Percentiles rank a stretch among this genome's conserved stretches.
phyloP scores from a whole-genome alignment of 306 rosid species.

The Vigna nakashimae region DNA sequence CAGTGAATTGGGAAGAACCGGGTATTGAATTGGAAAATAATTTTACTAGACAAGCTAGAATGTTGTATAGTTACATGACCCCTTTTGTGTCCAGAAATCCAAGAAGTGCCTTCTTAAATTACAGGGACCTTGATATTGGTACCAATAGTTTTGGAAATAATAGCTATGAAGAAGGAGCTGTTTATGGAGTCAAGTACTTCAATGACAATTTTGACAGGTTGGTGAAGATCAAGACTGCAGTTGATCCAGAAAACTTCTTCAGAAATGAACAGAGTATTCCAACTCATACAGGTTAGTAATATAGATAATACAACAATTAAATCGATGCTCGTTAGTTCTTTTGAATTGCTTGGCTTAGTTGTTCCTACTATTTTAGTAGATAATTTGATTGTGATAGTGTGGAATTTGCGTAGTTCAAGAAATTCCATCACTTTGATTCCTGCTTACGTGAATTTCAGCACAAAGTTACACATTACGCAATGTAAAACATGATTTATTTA shows the following conservation, averaged over 20 bases:
- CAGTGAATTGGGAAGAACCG: constrained; percentile 49
- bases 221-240: constrained; percentile 52
- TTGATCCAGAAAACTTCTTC: constrained; percentile 57
- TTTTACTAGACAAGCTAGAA: constrained; percentile 30
- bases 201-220: constrained; percentile 49
- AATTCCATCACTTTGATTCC: background rate
- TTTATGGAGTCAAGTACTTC: constrained; percentile 57
- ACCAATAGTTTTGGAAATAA: constrained; percentile 46
- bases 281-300: constrained; percentile 29
- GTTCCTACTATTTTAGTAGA: background rate
- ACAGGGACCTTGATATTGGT: constrained; percentile 63
- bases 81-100: constrained; percentile 58
- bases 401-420: constrained; percentile 20
- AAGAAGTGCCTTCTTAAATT: constrained; percentile 55
- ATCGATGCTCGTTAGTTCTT: background rate
- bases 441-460: background rate
- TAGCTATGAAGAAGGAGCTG: constrained; percentile 50
- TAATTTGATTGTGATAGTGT: constrained; percentile 12
- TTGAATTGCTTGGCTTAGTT: background rate
- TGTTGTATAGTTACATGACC: constrained; percentile 51
- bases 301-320: background rate
- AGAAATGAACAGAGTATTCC: constrained; percentile 59
- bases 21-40: constrained; percentile 40
- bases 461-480: too few relatives aligned
- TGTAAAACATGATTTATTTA: too few relatives aligned